Conservation (phyloP, 768 basidiomycete species). For the Dacryopinax primogenitus region DNA sequence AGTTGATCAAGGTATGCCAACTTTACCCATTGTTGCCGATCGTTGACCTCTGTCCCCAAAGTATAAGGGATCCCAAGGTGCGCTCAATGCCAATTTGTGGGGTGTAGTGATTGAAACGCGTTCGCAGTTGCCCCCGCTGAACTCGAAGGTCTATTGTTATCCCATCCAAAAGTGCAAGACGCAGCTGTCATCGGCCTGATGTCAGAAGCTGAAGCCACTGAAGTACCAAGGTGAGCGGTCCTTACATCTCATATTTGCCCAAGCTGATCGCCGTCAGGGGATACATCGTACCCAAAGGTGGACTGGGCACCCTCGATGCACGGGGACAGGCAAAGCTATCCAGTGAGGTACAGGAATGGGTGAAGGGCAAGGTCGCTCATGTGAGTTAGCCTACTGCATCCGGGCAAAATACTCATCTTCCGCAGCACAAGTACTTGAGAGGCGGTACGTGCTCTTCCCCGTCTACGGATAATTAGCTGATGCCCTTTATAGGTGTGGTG, state of each 20-base stretch:
- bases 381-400: background rate
- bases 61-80: conserved; percentile 63
- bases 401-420: conserved; percentile 5
- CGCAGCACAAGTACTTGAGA: conserved; percentile 59
- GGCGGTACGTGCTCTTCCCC: conserved; percentile 41
- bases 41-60: background rate
- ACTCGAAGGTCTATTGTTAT: conserved; percentile 60
- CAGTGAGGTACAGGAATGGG: conserved; percentile 49
- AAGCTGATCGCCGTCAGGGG: conserved; percentile 20
- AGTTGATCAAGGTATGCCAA: conserved; percentile 66
- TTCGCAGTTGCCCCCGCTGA: conserved; percentile 72
- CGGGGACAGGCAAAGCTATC: conserved; percentile 34
- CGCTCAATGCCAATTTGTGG: background rate
- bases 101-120: background rate
- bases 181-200: conserved; percentile 69
- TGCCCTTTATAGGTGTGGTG: conserved; percentile 29
- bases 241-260: background rate
- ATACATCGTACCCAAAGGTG: conserved; percentile 27
- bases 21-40: background rate
- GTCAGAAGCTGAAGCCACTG: conserved; percentile 55
- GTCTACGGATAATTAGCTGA: conserved; percentile 7
- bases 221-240: conserved; percentile 51
- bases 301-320: conserved; percentile 13
- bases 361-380: conserved; percentile 46
- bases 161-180: conserved; percentile 65